Conservation (phyloP, 2,329 filamentous ascomycete species). For the Sclerotinia sclerotiorum region DNA sequence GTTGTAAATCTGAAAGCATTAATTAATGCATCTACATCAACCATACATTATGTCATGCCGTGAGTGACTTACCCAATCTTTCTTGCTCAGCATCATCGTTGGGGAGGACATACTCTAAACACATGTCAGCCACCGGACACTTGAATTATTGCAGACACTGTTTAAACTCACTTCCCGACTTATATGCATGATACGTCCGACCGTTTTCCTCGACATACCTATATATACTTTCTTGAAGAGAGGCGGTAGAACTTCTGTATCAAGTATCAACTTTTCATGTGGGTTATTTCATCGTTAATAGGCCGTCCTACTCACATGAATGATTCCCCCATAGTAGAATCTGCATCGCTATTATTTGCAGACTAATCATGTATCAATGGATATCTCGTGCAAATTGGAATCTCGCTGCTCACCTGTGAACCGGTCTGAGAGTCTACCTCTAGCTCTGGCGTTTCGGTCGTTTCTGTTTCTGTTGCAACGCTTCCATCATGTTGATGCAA, state of each 20-base stretch:
- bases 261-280: background rate
- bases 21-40: background rate
- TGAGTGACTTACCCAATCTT: slow-evolving; percentile 12
- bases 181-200: slow-evolving; percentile 33
- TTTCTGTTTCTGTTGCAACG: background rate
- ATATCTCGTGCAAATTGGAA: background rate
- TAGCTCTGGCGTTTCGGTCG: background rate
- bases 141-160: background rate
- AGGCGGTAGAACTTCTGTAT: slow-evolving; percentile 23
- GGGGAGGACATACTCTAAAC: slow-evolving; percentile 29
- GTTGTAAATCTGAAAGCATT: slow-evolving; percentile 25
- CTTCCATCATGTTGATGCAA: background rate
- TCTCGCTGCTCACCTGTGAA: slow-evolving; percentile 1
- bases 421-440: background rate
- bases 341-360: background rate
- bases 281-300: background rate
- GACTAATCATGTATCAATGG: background rate
- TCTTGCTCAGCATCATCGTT: slow-evolving; percentile 28
- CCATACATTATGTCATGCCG: background rate
- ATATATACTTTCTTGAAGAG: slow-evolving; percentile 40
- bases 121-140: background rate
- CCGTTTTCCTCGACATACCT: slow-evolving; percentile 42
- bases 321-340: slow-evolving; percentile 6
- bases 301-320: background rate
- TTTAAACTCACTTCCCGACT: slow-evolving; percentile 27